Evolutionary conservation across 108 stramenopile genomes (phyloP).

Genomic region (Nitzschia sp.): DNA sequence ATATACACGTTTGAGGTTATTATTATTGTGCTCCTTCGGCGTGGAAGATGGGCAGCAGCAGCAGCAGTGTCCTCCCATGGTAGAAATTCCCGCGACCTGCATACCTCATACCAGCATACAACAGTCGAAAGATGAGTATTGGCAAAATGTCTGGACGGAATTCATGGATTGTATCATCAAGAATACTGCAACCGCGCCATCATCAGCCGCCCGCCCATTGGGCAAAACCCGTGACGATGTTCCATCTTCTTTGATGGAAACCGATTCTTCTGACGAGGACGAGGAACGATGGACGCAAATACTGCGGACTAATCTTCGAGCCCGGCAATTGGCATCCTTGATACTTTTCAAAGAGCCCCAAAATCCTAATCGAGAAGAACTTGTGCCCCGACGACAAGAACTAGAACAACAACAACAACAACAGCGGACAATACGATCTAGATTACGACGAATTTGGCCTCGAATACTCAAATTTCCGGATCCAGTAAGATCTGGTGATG

Average conservation of each 20-base stretch:
- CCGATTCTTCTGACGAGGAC: not conserved
- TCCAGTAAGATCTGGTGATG: not conserved
- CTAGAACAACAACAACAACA: not conserved
- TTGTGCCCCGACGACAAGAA: not conserved
- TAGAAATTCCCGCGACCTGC: not conserved
- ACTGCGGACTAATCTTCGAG: conserved; percentile 15
- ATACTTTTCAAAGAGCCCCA: not conserved
- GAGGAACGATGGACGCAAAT: not conserved
- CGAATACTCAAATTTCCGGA: conserved; percentile 1
- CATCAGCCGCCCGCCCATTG: too few species aligned
- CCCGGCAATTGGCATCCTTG: conserved; percentile 30
- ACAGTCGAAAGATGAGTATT: not conserved
- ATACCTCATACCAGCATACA: not conserved
- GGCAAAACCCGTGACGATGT: not conserved
- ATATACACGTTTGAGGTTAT: not conserved
- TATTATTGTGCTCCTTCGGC: not conserved
- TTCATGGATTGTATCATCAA: too few species aligned
- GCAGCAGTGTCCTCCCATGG: not conserved
- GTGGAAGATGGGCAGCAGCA: not conserved
- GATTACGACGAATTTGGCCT: conserved; percentile 12
- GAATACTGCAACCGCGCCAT: too few species aligned
- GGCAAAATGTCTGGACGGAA: not conserved
- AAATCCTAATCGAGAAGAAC: not conserved
- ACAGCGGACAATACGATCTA: not conserved
- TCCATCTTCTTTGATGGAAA: not conserved